A percentile compares a stretch with the other conserved stretches of the same genome.
Conservation (phyloP, 805 yeast species). For the Wickerhamiella sorbophila region DNA sequence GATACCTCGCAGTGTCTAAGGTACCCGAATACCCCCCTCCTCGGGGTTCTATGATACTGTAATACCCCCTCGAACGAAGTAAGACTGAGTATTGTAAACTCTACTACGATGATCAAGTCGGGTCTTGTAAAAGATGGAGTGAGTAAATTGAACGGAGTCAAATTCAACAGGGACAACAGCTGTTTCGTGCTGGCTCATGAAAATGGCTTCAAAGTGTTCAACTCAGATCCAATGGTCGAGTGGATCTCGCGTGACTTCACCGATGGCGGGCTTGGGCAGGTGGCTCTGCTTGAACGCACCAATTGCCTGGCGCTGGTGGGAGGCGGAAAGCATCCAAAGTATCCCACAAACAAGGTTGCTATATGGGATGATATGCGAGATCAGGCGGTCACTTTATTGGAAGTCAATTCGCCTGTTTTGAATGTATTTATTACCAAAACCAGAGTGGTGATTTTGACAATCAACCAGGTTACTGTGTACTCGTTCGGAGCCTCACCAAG, state of each 20-base stretch:
- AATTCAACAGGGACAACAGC: slow-evolving; percentile 80
- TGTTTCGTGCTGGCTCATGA: slow-evolving; percentile 80
- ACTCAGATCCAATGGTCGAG: slow-evolving; percentile 72
- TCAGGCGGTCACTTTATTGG: slow-evolving; percentile 55
- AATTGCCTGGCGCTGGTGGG: slow-evolving; percentile 84
- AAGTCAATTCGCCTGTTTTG: slow-evolving; percentile 61
- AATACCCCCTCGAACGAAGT: too few relatives aligned
- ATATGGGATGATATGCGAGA: slow-evolving; percentile 88
- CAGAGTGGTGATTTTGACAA: slow-evolving; percentile 58
- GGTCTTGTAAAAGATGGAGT: background rate
- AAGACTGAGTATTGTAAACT: too few relatives aligned
- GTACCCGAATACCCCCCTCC: too few relatives aligned
- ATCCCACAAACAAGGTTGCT: slow-evolving; percentile 62
- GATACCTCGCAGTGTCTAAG: too few relatives aligned
- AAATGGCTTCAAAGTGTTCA: slow-evolving; percentile 70
- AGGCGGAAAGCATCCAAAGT: slow-evolving; percentile 70
- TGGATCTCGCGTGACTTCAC: slow-evolving; percentile 43
- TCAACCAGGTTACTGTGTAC: slow-evolving; percentile 54
- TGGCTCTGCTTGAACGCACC: slow-evolving; percentile 77
- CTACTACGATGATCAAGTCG: too few relatives aligned
- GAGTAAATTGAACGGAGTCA: slow-evolving; percentile 34
- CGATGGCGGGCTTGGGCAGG: slow-evolving; percentile 54
- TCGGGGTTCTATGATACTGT: too few relatives aligned
- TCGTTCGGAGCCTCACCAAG: slow-evolving; percentile 73
- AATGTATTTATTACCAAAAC: slow-evolving; percentile 63